Evolutionary conservation across 139 green algal species (phyloP).

Genomic region (Volvox africanus): DNA sequence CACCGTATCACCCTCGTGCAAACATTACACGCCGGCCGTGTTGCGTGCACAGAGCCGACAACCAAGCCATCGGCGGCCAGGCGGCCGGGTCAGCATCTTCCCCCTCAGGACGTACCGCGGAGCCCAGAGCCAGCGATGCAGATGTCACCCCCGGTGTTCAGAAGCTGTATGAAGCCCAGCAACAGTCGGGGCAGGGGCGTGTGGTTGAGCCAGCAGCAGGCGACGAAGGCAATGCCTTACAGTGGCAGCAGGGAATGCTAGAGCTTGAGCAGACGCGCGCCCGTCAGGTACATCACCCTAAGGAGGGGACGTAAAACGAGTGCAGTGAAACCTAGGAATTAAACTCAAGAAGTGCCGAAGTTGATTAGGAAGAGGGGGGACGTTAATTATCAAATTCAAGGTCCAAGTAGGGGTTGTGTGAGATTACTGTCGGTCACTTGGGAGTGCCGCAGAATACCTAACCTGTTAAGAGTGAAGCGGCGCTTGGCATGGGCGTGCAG

Average conservation of each 20-base stretch:
- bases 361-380: background rate
- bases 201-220: background rate
- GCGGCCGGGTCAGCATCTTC: too few relatives aligned
- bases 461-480: too few relatives aligned
- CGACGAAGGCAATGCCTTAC: background rate
- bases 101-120: too few relatives aligned
- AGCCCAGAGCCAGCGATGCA: too few relatives aligned
- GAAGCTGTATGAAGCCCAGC: too few relatives aligned
- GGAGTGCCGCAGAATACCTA: too few relatives aligned
- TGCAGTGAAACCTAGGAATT: background rate
- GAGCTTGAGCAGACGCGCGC: slow-evolving; percentile 20
- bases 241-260: background rate
- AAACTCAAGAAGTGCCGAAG: background rate
- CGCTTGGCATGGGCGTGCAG: too few relatives aligned
- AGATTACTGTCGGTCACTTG: background rate
- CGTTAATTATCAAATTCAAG: too few relatives aligned
- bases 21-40: too few relatives aligned
- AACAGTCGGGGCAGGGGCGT: background rate
- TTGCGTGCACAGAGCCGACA: too few relatives aligned
- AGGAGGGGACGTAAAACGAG: background rate
- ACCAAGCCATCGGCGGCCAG: background rate
- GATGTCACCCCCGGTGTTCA: background rate
- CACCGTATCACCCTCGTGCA: too few relatives aligned
- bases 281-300: background rate
- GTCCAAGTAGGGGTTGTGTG: background rate